Base-by-base conservation (phyloP, 1,284 basidiomycete species). In the Ceratobasidium sp. region DNA sequence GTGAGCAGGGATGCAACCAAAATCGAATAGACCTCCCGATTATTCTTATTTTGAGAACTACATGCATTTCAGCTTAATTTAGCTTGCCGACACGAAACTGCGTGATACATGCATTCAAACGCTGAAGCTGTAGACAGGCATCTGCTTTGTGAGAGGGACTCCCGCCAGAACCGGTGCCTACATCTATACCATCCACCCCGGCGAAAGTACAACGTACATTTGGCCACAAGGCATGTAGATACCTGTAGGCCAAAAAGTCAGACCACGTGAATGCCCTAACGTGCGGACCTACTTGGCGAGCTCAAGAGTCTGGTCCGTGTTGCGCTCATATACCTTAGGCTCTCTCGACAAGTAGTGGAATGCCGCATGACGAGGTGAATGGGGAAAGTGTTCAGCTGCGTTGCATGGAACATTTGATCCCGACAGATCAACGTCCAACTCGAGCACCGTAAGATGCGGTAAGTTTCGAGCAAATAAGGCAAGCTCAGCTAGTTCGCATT, bases 151-250 rank as follows among this genome's bases (percentile, higher is more conserved):
- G 6, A n/a, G 22, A n/a, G 29, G 7, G 34, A 27, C 7, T 58
- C 14, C 31, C 31, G 34, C 31, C 22, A 34, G 13, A 19, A 7
- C 4, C 11, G n/a, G 13, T 14, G 27, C 4, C n/a, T 14, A 3
- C 6, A 31, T 27, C 19, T 13, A 13, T 16, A 6, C 19, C 14
- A 48, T 13, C 7, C 16, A n/a, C 46, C n/a, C 46, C 19, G 37
- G 16, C 19, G 31, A 31, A 19, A 37, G 9, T n/a, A 37, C 54
- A 58, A 14, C 16, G 9, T 31, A 58, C 54, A n/a, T 58, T 34
- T 31, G 54, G 54, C 54, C 54, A 58, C 37, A 58, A 34, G 19
- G 27, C n/a, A n/a, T 58, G 19, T 58, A 58, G n/a, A 34, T 31
- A 58, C 29, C 54, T 58, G 31, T 31, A 8, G 27, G 3, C 14